Percentiles rank a stretch among this genome's conserved stretches.
These are phyloP conservation scores for Lactarius hengduanensis DNA, from an alignment of 768 basidiomycete genomes.

Conservation along the genomic window DNA sequence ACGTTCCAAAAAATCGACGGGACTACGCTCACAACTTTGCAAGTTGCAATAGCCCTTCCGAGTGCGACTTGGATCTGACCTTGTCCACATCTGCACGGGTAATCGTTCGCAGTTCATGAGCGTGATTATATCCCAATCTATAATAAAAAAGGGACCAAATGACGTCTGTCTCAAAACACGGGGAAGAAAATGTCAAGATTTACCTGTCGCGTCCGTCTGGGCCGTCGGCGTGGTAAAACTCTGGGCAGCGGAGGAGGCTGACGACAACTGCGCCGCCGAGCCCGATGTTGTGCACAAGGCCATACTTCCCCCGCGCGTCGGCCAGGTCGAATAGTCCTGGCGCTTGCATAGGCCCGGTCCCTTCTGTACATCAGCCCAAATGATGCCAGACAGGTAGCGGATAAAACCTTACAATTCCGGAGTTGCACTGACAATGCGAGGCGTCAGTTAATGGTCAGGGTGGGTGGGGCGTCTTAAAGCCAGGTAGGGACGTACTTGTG, in stretches of 20 bases:
- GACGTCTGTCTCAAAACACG: too few species aligned
- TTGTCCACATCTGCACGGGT: constrained; percentile 67
- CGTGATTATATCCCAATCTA: constrained; percentile 70
- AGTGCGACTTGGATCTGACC: constrained; percentile 67
- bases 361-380: constrained; percentile 36
- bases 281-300: constrained; percentile 81
- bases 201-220: constrained; percentile 65
- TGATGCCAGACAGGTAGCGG: background rate
- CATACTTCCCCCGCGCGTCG: constrained; percentile 74
- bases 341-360: constrained; percentile 85
- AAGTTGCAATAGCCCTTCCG: constrained; percentile 41
- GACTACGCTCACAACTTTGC: constrained; percentile 40
- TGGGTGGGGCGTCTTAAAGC: too few species aligned
- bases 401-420: constrained; percentile 50
- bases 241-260: constrained; percentile 70
- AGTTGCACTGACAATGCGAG: constrained; percentile 57
- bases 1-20: background rate
- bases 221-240: constrained; percentile 69
- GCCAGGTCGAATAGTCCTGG: constrained; percentile 60
- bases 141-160: too few species aligned
- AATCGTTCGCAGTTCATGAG: constrained; percentile 59
- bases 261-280: constrained; percentile 80
- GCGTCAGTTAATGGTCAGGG: constrained; percentile 27
- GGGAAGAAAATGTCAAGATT: background rate
- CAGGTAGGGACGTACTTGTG: constrained; percentile 49